Conservation (phyloP, 148 eudicot species). For the Cornus kousa region DNA sequence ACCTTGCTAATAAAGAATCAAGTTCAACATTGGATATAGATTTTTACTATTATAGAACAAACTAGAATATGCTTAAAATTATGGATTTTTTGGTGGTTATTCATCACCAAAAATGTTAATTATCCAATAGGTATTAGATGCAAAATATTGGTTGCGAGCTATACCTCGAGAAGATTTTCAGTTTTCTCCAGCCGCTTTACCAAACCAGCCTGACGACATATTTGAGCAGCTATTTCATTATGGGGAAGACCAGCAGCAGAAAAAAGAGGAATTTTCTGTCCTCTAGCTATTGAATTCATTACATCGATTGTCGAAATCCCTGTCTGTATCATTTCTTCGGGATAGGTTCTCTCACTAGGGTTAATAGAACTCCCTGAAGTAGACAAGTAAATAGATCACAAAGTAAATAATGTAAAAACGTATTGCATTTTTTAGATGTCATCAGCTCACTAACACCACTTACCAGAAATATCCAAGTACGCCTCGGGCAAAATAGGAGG, state of each 20-base stretch:
- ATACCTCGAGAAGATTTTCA: conserved; percentile 80
- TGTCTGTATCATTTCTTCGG: conserved; percentile 99
- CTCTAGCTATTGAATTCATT: conserved; percentile 99
- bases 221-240: conserved; percentile 98
- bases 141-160: conserved; percentile 3
- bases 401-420: background rate
- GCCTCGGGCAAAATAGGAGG: conserved; percentile 99
- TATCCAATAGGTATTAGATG: background rate
- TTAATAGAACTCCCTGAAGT: conserved; percentile 93
- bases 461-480: conserved; percentile 94
- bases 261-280: conserved; percentile 96
- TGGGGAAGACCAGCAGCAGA: conserved; percentile 99
- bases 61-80: background rate
- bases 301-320: conserved; percentile 99
- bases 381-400: conserved; percentile 1
- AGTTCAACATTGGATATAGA: too few relatives aligned
- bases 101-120: background rate
- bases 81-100: background rate
- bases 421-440: background rate
- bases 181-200: conserved; percentile 94
- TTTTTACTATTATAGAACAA: too few relatives aligned
- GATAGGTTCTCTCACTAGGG: conserved; percentile 98
- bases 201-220: conserved; percentile 96
- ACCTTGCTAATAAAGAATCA: too few relatives aligned
- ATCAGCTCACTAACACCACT: conserved; percentile 18